These are phyloP conservation scores for Botrytis galanthina DNA, from an alignment of 2,329 filamentous ascomycete species.

Conservation along the genomic window DNA sequence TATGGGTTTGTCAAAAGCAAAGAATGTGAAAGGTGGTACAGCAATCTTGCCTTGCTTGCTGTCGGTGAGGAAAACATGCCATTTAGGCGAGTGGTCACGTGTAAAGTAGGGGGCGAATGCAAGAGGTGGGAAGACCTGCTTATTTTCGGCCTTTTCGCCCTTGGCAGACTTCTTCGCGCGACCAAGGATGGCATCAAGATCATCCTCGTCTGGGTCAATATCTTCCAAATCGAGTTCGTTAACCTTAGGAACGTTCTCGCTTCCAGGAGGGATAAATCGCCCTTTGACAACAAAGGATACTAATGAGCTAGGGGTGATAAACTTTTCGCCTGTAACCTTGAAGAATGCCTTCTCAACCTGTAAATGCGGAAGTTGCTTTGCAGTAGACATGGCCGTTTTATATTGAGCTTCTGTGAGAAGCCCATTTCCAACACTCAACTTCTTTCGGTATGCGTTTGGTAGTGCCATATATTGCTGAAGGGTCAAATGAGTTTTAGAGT, in stretches of 20 bases:
- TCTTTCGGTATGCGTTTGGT: conserved; percentile 70
- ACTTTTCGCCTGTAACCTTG: conserved; percentile 94
- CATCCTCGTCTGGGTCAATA: conserved; percentile 87
- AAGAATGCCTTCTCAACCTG: conserved; percentile 92
- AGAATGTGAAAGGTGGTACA: conserved; percentile 94
- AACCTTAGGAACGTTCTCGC: conserved; percentile 68
- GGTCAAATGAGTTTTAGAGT: conserved; percentile 70
- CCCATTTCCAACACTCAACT: conserved; percentile 65
- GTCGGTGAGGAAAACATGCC: conserved; percentile 94
- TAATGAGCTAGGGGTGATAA: conserved; percentile 86
- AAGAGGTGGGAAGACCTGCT: conserved; percentile 75
- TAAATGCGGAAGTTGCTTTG: conserved; percentile 79
- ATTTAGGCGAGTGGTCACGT: conserved; percentile 83
- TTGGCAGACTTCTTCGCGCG: conserved; percentile 67
- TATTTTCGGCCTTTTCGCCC: conserved; percentile 59
- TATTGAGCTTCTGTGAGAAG: conserved; percentile 78
- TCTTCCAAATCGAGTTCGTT: conserved; percentile 82
- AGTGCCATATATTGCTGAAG: conserved; percentile 88
- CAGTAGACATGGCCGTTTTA: conserved; percentile 69
- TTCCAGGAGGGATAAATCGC: conserved; percentile 86
- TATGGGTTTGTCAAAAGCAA: conserved; percentile 85
- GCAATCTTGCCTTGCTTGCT: conserved; percentile 94
- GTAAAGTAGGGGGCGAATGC: conserved; percentile 87
- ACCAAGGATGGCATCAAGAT: conserved; percentile 79
- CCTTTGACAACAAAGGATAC: conserved; percentile 95